Conservation (phyloP, 148 eudicot genomes). For the Linanthus parryae region DNA sequence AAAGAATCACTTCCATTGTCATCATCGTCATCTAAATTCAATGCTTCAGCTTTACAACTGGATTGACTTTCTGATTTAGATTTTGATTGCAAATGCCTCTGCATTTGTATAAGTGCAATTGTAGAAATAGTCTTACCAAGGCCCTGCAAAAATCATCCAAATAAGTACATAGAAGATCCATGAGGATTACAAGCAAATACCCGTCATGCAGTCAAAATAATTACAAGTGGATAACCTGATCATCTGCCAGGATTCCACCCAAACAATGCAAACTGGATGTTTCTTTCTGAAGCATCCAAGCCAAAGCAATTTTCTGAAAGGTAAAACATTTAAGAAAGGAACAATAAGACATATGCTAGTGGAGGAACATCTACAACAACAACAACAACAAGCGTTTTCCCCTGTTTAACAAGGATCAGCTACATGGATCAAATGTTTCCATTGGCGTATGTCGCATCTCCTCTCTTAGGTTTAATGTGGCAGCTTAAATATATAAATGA, state of each 20-base stretch:
- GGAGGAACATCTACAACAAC: no score
- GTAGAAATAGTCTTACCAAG: constrained; percentile 92
- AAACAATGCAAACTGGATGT: constrained; percentile 53
- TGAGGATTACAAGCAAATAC: neutral
- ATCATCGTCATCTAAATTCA: constrained; percentile 84
- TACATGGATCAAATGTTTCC: no score
- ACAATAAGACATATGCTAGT: constrained; percentile 1
- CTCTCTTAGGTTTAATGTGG: no score
- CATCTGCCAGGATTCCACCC: constrained; percentile 99
- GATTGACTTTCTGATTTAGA: constrained; percentile 36
- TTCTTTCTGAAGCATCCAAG: constrained; percentile 97
- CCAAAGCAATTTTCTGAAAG: constrained; percentile 87
- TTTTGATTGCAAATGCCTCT: constrained; percentile 46
- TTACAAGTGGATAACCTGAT: constrained; percentile 52
- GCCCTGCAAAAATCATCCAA: constrained; percentile 52
- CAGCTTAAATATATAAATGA: neutral
- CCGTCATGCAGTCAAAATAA: neutral
- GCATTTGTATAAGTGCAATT: constrained; percentile 84
- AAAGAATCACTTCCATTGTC: constrained; percentile 21
- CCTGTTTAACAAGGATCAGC: no score
- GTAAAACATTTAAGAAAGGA: no score
- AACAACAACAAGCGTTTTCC: no score
- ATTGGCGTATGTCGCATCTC: no score
- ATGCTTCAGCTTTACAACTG: constrained; percentile 41
- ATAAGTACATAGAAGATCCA: neutral